Evolutionary conservation across 2,329 filamentous ascomycete genomes (phyloP), one percentile per base, ranked within the genome.

Genomic region (Atkinsonella hypoxylon): DNA sequence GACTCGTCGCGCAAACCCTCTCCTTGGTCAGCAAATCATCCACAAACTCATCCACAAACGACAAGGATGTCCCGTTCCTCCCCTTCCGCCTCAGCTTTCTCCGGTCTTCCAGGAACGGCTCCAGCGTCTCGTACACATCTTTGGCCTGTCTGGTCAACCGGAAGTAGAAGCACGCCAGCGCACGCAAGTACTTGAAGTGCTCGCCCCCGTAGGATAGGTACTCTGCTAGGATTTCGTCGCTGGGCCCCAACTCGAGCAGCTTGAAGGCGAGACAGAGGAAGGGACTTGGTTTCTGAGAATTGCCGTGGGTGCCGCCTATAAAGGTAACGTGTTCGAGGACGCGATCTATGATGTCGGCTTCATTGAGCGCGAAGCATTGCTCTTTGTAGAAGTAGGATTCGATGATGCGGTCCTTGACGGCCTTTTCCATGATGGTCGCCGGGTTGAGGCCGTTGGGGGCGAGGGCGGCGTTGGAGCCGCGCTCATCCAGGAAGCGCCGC

Each of bases 331-430:
- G 77, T 59, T 91, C 85, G 26, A 89, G 86, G 0, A 94, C 90
- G 56, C 93, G 87, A 70, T 96, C 88, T 60, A 95, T 85, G 6
- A 98, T 74, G 67, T 83, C 79, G 48, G 81, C 80, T 64, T 84
- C 82, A 71, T 97, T 98, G 57, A 98, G 77, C 41, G 87, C 93
- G 69, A 97, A 98, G 67, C 93, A 96, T 71, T 96, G 90, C 70
- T 97, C 93, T 69, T 96, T 96, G 86, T 89, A 98, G 73, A 95
- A 98, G 71, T 95, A 94, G 49, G 83, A 88, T 63, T 95, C 89
- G 58, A 90, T 82, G 67, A 98, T 96, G 64, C 93, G 89, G 70
- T 98, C 93, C 63, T 87, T 87, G 57, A 96, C 89, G 40, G 89
- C 86, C 67, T 95, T 95, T 68, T 97, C 91, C 77, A 97, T 87